Conservation (phyloP, 345 rosid species). For the Nasturtium officinale region DNA sequence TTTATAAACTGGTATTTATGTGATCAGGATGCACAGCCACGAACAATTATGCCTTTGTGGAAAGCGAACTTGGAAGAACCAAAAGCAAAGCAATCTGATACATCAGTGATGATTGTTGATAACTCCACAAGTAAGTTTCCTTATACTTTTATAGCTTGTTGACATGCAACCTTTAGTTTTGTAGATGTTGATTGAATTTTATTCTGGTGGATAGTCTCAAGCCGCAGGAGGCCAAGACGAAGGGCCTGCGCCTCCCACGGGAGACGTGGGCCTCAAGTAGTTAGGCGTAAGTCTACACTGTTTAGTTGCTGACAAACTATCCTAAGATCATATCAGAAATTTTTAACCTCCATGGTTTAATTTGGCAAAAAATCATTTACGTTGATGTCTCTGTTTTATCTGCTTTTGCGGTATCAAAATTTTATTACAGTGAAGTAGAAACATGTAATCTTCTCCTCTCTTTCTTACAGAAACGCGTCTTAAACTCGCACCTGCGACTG, state of each 20-base stretch:
- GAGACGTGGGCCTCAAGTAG: slow-evolving; percentile 68
- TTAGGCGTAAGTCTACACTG: slow-evolving; percentile 70
- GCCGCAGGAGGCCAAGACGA: slow-evolving; percentile 69
- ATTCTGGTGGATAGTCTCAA: slow-evolving; percentile 69
- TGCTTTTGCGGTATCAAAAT: background rate
- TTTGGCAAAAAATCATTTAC: background rate
- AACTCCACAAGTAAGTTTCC: slow-evolving; percentile 69
- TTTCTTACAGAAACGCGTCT: slow-evolving; percentile 67
- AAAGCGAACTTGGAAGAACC: slow-evolving; percentile 84
- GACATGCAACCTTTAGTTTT: slow-evolving; percentile 31
- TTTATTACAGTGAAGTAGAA: slow-evolving; percentile 1
- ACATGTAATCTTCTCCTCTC: slow-evolving; percentile 4
- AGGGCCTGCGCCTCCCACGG: slow-evolving; percentile 47
- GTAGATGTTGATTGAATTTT: slow-evolving; percentile 51
- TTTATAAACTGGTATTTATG: slow-evolving; percentile 7
- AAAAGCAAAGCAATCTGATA: slow-evolving; percentile 68
- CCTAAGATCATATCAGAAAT: slow-evolving; percentile 6
- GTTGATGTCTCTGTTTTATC: slow-evolving; percentile 21
- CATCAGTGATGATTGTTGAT: slow-evolving; percentile 76
- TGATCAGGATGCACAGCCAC: slow-evolving; percentile 89
- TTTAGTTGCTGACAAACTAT: slow-evolving; percentile 35
- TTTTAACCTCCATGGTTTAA: background rate
- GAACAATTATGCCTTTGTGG: slow-evolving; percentile 76
- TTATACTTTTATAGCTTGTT: slow-evolving; percentile 21
- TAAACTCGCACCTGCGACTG: slow-evolving; percentile 75